Base-by-base conservation (phyloP, 306 rosid genomes). In the Castanospermum australe region DNA sequence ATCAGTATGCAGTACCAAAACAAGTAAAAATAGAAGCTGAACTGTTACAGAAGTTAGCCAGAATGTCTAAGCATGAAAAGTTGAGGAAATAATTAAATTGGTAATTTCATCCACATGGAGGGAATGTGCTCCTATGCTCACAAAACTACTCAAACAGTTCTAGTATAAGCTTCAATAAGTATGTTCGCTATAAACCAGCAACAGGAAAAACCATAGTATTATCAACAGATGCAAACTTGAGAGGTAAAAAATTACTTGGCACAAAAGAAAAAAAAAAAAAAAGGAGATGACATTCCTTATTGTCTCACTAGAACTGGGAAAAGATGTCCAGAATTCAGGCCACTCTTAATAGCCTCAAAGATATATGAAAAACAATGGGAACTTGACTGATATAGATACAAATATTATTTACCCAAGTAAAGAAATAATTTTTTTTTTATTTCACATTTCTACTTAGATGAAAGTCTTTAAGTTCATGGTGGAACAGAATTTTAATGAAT, bases 51-150 rank as follows among this genome's bases (percentile, higher is more conserved):
- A 44, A 75, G 15, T 67, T 75, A 55, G 62, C 72, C 76, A 76
- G 36, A 70, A 56, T 35, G 48, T 28, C 57, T 15, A 62, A 68
- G 78, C 12, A 71, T 28, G 56, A 70, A 64, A 65, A 55, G 24
- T 3, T 48, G 0, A 22, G 42, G 36, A 70, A 35, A 69, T 21
- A 71, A 54, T 71, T 20, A 71, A 18, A 35, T 38, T 35, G 33
- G 65, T 48, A 51, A 71, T 71, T 52, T 55, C 54, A 48, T 52
- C 24, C 4, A 1, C 62, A 66, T 24, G 8, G 17, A 21, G 25
- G 39, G 64, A 70, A 79, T 41, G 21, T 51, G 57, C 62, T 84
- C 35, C 51, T 48, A 33, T 39, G 79, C 45, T 70, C 55, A 71
- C 15, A 62, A 74, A 44, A 59, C 47, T 50, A 79, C 73, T 74